Evolutionary conservation across 139 green algal species (phyloP).

Genomic region (Chlorella vulgaris): DNA sequence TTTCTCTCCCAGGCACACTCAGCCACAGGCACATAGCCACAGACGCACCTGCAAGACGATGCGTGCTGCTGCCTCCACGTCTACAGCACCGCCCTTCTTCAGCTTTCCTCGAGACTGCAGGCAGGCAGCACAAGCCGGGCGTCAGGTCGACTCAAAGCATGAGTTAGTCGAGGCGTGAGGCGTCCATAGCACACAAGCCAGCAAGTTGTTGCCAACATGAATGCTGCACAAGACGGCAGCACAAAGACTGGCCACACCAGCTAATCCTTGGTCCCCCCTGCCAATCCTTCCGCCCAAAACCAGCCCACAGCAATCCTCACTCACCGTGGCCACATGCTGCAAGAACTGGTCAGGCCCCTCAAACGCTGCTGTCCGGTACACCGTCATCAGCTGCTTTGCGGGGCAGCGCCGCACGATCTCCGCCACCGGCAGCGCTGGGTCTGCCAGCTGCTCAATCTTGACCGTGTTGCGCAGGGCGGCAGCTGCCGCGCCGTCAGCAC

Average conservation of each 20-base stretch:
- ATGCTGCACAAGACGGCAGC: too few species aligned
- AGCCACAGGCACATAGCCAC: neutral
- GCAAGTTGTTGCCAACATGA: too few species aligned
- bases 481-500: constrained; percentile 63
- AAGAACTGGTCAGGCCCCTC: constrained; percentile 79
- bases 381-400: constrained; percentile 81
- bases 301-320: neutral
- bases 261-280: neutral
- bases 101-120: constrained; percentile 81
- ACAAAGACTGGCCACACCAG: too few species aligned
- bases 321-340: constrained; percentile 64
- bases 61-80: constrained; percentile 51
- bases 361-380: constrained; percentile 87
- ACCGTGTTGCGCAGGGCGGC: constrained; percentile 87
- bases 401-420: constrained; percentile 90
- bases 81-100: constrained; percentile 59
- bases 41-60: constrained; percentile 70
- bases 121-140: neutral
- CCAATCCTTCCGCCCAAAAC: neutral
- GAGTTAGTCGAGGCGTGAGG: too few species aligned
- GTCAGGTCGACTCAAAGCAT: too few species aligned
- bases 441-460: constrained; percentile 56
- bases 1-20: too few species aligned
- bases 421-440: constrained; percentile 55
- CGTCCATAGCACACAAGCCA: too few species aligned